A percentile compares a stretch with the other conserved stretches of the same genome.
Evolutionary conservation across 1,284 basidiomycete genomes (phyloP).

Genomic region (Violaceomyces palustris): DNA sequence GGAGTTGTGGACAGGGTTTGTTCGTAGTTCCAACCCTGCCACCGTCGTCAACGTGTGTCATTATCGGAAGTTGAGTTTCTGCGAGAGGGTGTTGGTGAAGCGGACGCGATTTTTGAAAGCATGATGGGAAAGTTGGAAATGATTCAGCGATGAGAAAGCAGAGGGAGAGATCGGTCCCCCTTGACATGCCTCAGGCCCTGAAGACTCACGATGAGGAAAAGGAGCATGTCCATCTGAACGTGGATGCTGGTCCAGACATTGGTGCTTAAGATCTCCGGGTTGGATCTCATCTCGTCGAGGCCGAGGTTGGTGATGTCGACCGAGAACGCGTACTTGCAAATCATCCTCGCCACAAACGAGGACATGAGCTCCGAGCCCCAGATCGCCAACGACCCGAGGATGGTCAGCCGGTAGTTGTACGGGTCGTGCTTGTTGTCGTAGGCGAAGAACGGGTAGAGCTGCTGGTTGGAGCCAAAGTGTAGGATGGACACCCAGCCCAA

Average conservation of each 20-base stretch:
- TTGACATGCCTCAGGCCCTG: background rate
- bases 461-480: conserved; percentile 58
- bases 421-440: conserved; percentile 58
- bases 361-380: conserved; percentile 59
- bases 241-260: conserved; percentile 58
- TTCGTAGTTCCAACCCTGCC: too few relatives aligned
- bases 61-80: conserved; percentile 34
- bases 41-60: too few relatives aligned
- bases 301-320: conserved; percentile 58
- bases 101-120: too few relatives aligned
- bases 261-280: conserved; percentile 55
- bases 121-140: too few relatives aligned
- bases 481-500: conserved; percentile 57
- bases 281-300: conserved; percentile 58
- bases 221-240: conserved; percentile 60
- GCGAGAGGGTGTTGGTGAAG: too few relatives aligned
- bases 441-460: conserved; percentile 60
- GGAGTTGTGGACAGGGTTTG: too few relatives aligned
- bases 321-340: conserved; percentile 55
- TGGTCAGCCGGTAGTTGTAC: conserved; percentile 60
- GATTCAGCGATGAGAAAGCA: too few relatives aligned
- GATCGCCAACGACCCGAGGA: conserved; percentile 58
- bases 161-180: too few relatives aligned
- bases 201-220: conserved; percentile 54
- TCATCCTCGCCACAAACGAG: conserved; percentile 55